Base-by-base conservation (phyloP, 1,284 basidiomycete genomes). In the Uromyces viciae-fabae region DNA sequence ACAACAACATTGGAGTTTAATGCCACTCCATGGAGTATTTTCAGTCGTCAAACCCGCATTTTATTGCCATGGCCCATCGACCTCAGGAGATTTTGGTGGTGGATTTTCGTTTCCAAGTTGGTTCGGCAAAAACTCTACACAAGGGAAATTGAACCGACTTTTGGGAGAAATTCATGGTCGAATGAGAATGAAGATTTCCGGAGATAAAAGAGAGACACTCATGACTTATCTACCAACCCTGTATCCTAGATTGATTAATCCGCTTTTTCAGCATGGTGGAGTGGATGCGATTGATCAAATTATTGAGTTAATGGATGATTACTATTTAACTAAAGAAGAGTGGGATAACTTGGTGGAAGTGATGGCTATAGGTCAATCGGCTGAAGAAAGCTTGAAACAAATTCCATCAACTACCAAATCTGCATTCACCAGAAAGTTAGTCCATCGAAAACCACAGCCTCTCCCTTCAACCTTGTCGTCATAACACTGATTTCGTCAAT, bases 91-190 rank as follows among this genome's bases (percentile, higher is more conserved):
- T 87, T 85, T 89, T 0, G 75, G 75, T 8, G 75, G 75, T 8
- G 77, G 77, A 25, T 80, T 80, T 62, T 56, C 66, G 33, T 95
- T 97, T 89, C 94, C 94, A 72, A 90, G 91, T 84, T 98, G 95
- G 94, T 90, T 99, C 9, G 96, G 96, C 15, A 94, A 98, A 85
- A 98, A 98, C 86, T 98, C 95, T 69, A 98, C 95, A 85, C 92
- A 93, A 86, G 89, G 87, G 83, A 96, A 97, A 84, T 89, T 98
- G 4, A 88, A 86, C 73, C 90, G 95, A 66, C 91, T 93, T 82
- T 89, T 98, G 28, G 90, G 91, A 36, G 97, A 99, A 82, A 90
- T 98, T 25, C 96, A 98, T 86, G 92, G 94, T 75, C 92, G 92
- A 75, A 98, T 99, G 95, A 91, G 97, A 0, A 89, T 98, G 71